Evolutionary conservation across 768 basidiomycete species (phyloP), one percentile per base, ranked within the genome.

Genomic region (Saitozyma sp.): DNA sequence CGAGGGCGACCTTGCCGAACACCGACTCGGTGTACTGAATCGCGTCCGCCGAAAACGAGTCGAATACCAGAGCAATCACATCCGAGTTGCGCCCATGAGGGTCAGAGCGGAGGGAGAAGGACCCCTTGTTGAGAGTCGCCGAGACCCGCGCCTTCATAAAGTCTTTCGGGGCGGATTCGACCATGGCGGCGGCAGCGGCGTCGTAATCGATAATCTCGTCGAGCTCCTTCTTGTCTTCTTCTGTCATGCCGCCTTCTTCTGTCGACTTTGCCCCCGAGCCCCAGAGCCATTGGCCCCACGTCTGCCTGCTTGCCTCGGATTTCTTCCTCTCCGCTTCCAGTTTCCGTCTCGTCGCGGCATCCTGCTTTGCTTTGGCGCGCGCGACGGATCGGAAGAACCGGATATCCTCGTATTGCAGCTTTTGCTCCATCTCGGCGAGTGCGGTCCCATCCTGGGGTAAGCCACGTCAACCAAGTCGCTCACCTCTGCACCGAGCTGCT

Each of bases 351-450:
- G 88, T 81, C 2, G 86, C 90, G 19, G 86, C 83, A 70, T 98
- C 92, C 77, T 97, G 92, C 69, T 88, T 87, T 14, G 95, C 83
- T 66, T 87, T 87, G 2, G 92, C 92, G 37, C 91, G 87, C 0
- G 92, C 91, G 63, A 98, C 91, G 4, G 93, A 97, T 40, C 96
- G 87, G 81, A 98, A 99, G 80, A 97, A 96, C 4, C 95, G 88
- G 55, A 99, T 88, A 72, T 98, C 96, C 78, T 95, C 92, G 69
- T 97, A 98, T 0, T 87, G 84, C 38, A 98, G 83, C 76, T 91
- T 92, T 67, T 78, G 82, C 78, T 99, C 96, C 59, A 98, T 81
- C 0, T 79, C 82, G 51, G 87, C 84, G 39, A 94, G 81, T 14
- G 66, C 65, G 8, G 64, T 63, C 8, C 57, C 66, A 14, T 80